Percentiles rank a stretch among this genome's conserved stretches.
Evolutionary conservation across 495 filamentous ascomycete genomes (phyloP).

Genomic region (Pseudoneurospora amorphoporcata): DNA sequence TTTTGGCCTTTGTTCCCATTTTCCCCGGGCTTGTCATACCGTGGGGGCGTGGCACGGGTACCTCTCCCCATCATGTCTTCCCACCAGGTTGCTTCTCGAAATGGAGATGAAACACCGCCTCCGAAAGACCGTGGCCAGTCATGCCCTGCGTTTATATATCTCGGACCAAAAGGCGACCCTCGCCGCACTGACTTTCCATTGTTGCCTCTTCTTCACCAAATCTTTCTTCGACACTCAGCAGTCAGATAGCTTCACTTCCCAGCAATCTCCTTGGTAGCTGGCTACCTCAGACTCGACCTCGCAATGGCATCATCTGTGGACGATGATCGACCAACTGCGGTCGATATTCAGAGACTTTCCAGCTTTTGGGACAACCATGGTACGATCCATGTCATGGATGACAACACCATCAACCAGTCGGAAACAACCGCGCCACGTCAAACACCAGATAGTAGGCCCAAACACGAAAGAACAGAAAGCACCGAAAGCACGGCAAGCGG

Average conservation of each 20-base stretch:
- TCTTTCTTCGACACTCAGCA: background rate
- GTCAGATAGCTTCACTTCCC: background rate
- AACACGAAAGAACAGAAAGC: background rate
- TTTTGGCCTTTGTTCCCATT: background rate
- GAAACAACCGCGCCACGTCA: background rate
- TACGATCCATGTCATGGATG: background rate
- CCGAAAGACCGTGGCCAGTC: no score
- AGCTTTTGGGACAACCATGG: background rate
- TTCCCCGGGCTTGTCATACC: background rate
- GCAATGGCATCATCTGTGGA: background rate
- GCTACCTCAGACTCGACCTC: background rate
- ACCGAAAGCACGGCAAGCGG: background rate
- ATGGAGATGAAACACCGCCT: background rate
- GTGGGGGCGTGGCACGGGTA: no score
- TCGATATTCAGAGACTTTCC: background rate
- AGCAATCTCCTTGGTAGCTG: background rate
- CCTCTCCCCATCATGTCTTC: background rate
- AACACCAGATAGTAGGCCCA: background rate
- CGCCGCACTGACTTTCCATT: background rate
- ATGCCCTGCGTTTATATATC: no score
- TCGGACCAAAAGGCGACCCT: background rate
- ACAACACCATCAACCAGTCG: background rate
- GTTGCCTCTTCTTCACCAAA: background rate
- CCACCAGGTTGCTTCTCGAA: background rate
- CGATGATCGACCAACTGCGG: background rate